Conservation (phyloP, 768 basidiomycete genomes). For the Hygrocybe punicea region DNA sequence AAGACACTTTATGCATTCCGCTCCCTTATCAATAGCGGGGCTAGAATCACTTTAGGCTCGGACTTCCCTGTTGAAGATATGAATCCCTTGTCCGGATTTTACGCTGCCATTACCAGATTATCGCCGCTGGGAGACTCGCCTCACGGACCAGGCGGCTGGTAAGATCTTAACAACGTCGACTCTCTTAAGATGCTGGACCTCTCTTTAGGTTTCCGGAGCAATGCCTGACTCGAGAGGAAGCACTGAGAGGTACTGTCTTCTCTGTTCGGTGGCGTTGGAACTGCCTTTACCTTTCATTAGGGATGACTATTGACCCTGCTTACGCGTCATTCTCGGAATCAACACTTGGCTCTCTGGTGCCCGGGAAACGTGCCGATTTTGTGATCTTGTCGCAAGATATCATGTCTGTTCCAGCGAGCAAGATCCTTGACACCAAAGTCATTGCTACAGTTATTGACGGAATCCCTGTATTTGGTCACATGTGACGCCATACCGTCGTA, state of each 20-base stretch:
- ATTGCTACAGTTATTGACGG: conserved; percentile 81
- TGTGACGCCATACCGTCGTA: not conserved
- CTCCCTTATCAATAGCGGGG: conserved; percentile 59
- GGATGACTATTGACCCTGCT: conserved; percentile 85
- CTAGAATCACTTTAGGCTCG: conserved; percentile 74
- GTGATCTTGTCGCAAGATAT: conserved; percentile 82
- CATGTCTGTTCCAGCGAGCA: conserved; percentile 55
- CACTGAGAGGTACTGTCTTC: conserved; percentile 56
- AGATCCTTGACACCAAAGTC: conserved; percentile 67
- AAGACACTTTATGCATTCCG: conserved; percentile 87
- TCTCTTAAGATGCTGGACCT: not conserved
- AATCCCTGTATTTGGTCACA: conserved; percentile 37
- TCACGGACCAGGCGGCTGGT: conserved; percentile 83
- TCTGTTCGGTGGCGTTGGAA: not conserved
- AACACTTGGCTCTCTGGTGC: conserved; percentile 67
- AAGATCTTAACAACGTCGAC: not conserved
- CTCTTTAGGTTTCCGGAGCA: conserved; percentile 75
- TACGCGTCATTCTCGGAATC: conserved; percentile 82
- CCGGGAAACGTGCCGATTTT: conserved; percentile 82
- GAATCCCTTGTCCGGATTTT: conserved; percentile 81
- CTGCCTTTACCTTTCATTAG: conserved; percentile 32
- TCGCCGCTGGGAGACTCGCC: conserved; percentile 71
- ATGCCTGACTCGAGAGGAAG: conserved; percentile 69
- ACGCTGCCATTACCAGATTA: conserved; percentile 80
- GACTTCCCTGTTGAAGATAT: conserved; percentile 88